Evolutionary conservation across 306 rosid species (phyloP).

Genomic region (Casuarina cunninghamiana): DNA sequence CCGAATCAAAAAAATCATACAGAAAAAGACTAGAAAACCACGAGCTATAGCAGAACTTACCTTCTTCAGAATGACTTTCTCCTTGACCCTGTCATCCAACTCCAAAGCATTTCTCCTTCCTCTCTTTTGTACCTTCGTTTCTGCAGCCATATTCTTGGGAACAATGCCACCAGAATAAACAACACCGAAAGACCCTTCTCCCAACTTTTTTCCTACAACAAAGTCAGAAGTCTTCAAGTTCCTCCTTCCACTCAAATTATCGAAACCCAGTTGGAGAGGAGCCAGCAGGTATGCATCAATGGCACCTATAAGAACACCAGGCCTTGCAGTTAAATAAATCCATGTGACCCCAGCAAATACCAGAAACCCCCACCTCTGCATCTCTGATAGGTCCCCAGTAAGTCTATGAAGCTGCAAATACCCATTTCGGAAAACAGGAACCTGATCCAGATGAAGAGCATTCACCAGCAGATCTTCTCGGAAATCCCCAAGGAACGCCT

Average conservation of each 20-base stretch:
- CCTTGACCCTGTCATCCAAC: constrained; percentile 56
- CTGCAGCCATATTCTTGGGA: constrained; percentile 50
- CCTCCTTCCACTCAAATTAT: constrained; percentile 68
- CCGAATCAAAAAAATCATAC: background rate
- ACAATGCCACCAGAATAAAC: constrained; percentile 76
- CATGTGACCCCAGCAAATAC: constrained; percentile 63
- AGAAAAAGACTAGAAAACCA: background rate
- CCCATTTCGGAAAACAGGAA: constrained; percentile 58
- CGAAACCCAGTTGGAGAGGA: constrained; percentile 76
- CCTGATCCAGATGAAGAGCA: constrained; percentile 49
- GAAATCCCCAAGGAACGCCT: constrained; percentile 48
- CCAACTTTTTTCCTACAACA: constrained; percentile 69
- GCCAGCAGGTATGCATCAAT: constrained; percentile 89
- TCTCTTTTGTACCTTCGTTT: constrained; percentile 39
- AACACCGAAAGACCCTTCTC: constrained; percentile 92
- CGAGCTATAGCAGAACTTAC: constrained; percentile 28
- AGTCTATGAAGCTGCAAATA: constrained; percentile 44
- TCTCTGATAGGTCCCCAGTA: constrained; percentile 53
- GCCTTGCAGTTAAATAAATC: constrained; percentile 87
- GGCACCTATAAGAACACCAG: constrained; percentile 91
- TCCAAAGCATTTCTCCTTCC: constrained; percentile 41
- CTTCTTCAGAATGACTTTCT: constrained; percentile 88
- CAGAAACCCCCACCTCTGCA: constrained; percentile 63
- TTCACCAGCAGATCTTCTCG: constrained; percentile 41
- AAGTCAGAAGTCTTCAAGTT: constrained; percentile 66